Evolutionary conservation across 2,329 filamentous ascomycete species (phyloP), one percentile per base, ranked within the genome.

Genomic region (Colletotrichum neosansevieriae): DNA sequence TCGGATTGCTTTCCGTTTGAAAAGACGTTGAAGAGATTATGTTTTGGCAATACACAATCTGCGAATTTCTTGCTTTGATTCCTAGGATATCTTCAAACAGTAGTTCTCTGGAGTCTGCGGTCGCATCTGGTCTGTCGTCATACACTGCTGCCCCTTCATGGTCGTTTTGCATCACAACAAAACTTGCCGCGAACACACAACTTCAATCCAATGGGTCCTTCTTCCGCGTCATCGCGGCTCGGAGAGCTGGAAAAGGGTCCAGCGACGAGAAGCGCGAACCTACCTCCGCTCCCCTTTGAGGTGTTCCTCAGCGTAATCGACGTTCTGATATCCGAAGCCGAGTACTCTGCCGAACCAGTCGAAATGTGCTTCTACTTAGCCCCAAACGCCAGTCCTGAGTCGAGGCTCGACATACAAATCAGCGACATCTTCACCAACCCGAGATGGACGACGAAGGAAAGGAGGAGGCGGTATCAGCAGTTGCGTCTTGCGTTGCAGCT

Each of bases 241-340:
- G 36, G 6, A 5, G 34, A 21, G 44, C 24, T 36, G 9, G 24
- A 2, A 5, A 32, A n/a, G 24, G 13, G 15, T 3, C 7, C 49
- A 29, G 34, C 34, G 29, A 19, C 21, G 15, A 32, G 40, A 19
- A 12, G 29, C 42, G 2, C 40, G 42, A 24, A 12, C 12, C 15
- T 32, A 3, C 40, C 15, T 9, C n/a, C 21, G 56, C 24, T 45
- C 21, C 56, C 56, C 5, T 34, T 45, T 17, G 56, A 58, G 40
- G 17, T 45, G 15, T 47, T 58, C 12, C 56, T 58, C 21, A 36
- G 34, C 12, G 56, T 58, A 2, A 45, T 47, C 56, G 56, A 58
- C 15, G 24, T 36, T 15, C 42, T 58, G 15, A 34, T 58, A 5
- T 29, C 32, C 40, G 21, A 34, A 44, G 56, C 56, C 24, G 56